Percentiles rank a stretch among this genome's conserved stretches.
phyloP scores from a whole-genome alignment of 2,329 filamentous ascomycete species.

The Xylaria arbuscula region DNA sequence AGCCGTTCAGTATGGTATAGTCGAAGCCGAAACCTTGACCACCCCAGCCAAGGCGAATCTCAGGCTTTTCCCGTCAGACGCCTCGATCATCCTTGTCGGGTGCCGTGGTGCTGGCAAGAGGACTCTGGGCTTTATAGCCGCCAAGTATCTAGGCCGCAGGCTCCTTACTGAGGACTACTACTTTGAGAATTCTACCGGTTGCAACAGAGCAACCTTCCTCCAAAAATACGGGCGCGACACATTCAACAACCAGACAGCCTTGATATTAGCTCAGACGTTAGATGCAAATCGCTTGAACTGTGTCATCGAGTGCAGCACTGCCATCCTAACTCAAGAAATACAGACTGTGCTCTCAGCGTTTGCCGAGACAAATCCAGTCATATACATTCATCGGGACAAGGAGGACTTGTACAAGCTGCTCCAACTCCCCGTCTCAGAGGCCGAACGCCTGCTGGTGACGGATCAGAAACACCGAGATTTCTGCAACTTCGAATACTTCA shows the following conservation, averaged over 20 bases:
- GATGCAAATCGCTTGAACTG: slow-evolving; percentile 67
- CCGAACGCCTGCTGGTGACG: slow-evolving; percentile 66
- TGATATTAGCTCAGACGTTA: slow-evolving; percentile 71
- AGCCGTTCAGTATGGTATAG: slow-evolving; percentile 37
- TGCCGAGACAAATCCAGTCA: slow-evolving; percentile 72
- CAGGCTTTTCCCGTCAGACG: slow-evolving; percentile 65
- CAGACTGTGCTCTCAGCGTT: slow-evolving; percentile 69
- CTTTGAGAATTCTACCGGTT: slow-evolving; percentile 73
- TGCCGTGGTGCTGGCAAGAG: slow-evolving; percentile 78
- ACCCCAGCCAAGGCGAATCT: slow-evolving; percentile 48
- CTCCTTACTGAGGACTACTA: slow-evolving; percentile 75
- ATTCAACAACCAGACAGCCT: slow-evolving; percentile 70
- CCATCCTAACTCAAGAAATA: slow-evolving; percentile 70
- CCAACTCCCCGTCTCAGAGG: slow-evolving; percentile 57
- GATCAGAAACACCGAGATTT: slow-evolving; percentile 69
- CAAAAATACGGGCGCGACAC: slow-evolving; percentile 69
- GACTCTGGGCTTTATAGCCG: slow-evolving; percentile 77
- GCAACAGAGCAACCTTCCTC: slow-evolving; percentile 69
- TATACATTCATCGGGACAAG: slow-evolving; percentile 75
- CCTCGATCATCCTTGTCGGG: slow-evolving; percentile 77
- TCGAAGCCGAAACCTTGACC: slow-evolving; percentile 29
- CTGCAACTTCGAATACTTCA: slow-evolving; percentile 79
- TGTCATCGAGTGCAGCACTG: slow-evolving; percentile 76
- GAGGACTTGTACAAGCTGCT: slow-evolving; percentile 70
- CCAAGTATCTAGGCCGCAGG: slow-evolving; percentile 72